Base-by-base conservation (phyloP, 805 yeast genomes). In the Ogataea ramenticola region DNA sequence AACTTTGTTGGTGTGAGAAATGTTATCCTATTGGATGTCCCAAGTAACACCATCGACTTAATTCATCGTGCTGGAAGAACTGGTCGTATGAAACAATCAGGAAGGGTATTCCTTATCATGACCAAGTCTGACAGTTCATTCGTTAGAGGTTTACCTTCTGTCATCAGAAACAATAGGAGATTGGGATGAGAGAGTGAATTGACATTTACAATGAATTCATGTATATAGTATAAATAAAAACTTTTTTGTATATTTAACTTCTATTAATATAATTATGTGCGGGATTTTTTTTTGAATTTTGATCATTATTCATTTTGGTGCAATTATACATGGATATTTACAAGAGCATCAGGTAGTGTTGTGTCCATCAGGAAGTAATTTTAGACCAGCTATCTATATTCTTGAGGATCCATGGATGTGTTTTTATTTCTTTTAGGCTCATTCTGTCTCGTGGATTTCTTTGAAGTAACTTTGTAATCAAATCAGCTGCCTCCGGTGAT, bases 51-150 rank as follows among this genome's bases (percentile, higher is more conserved):
- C 0, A 81, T 87, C 17, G 98, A 91, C 62, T 68, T 91, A 47
- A 79, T 91, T 19, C 98, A 91, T 60, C 71, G 99, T 48, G 83
- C 87, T 1, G 99, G 99, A 1, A 77, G 99, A 65, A 91, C 97
- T 0, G 97, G 96, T 3, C 69, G 99, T 60, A 82, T 90, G 85
- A 86, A 84, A 38, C 88, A 83, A 56, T 72, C 83, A 32, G 99
- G 99, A 14, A 74, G 96, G 48, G 96, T 87, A 2, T 82, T 88
- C 49, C 68, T 93, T 55, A 77, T 91, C 42, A 82, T 83, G 24
- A 83, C 81, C 48, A 80, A 80, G 49, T 62, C 60, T 36, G 83
- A 79, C 48, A 82, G 82, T 53, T 72, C 85, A 4, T 88, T 95
- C 88, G 82, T 88, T 24, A 81, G 79, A 54, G 95, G 93, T 2